Conservation (phyloP, 2,329 filamentous ascomycete species). For the Cladosporium austrohemisphaericum region DNA sequence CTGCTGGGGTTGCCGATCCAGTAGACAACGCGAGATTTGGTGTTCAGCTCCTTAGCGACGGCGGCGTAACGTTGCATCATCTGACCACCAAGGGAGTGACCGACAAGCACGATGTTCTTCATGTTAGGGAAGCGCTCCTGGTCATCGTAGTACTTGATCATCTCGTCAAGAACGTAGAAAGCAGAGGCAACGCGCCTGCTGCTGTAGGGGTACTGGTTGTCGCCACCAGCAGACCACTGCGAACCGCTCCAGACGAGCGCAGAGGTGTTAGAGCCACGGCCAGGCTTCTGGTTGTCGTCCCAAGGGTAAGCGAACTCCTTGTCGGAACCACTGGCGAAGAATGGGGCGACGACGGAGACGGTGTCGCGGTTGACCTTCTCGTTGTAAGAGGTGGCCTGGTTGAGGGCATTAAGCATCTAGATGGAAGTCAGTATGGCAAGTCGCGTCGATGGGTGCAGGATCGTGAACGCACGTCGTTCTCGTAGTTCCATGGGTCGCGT, state of each 20-base stretch:
- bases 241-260: conserved; percentile 34
- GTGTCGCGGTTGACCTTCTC: conserved; percentile 28
- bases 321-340: conserved; percentile 34
- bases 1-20: conserved; percentile 36
- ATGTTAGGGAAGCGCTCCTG: conserved; percentile 31
- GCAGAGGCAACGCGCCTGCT: conserved; percentile 23
- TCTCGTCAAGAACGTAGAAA: conserved; percentile 32
- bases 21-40: conserved; percentile 28
- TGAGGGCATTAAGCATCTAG: conserved; percentile 30
- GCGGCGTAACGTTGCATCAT: conserved; percentile 33
- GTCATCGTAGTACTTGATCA: conserved; percentile 33
- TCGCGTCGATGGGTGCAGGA: not conserved
- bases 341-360: conserved; percentile 32
- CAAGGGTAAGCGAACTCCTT: conserved; percentile 33
- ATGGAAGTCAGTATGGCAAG: not conserved
- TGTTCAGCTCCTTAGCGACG: conserved; percentile 25
- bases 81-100: conserved; percentile 35
- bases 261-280: conserved; percentile 29
- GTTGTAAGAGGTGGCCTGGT: conserved; percentile 22
- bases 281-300: conserved; percentile 24
- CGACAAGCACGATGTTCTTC: conserved; percentile 35
- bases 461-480: conserved; percentile 23
- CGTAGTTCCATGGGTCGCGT: conserved; percentile 28
- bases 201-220: conserved; percentile 32
- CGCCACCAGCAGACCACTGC: conserved; percentile 32